These are phyloP conservation scores for Medicago ruthenica DNA, from an alignment of 306 rosid genomes.

Conservation along the genomic window DNA sequence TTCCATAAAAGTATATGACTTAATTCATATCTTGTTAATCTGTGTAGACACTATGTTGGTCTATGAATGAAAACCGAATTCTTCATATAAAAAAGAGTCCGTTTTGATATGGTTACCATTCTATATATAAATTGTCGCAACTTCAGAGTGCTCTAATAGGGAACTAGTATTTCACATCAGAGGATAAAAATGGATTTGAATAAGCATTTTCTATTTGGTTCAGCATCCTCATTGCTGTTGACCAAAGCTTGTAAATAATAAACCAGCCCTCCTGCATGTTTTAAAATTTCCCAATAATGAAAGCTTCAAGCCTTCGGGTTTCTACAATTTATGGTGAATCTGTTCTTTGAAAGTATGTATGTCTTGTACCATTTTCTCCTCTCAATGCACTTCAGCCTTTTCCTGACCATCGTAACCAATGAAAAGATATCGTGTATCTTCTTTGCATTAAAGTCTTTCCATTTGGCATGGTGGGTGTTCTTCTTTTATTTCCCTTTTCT, in stretches of 20 bases:
- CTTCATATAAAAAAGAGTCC: neutral
- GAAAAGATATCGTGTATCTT: too few relatives aligned
- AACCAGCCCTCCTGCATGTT: neutral
- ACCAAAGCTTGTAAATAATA: slow-evolving; percentile 13
- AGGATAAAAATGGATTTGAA: slow-evolving; percentile 28
- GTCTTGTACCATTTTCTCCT: slow-evolving; percentile 20
- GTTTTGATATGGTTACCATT: neutral
- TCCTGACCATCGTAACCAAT: too few relatives aligned
- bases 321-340: slow-evolving; percentile 31
- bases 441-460: too few relatives aligned
- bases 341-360: slow-evolving; percentile 22
- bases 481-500: neutral
- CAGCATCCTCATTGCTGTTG: slow-evolving; percentile 8
- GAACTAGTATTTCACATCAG: slow-evolving; percentile 25
- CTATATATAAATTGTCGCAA: neutral
- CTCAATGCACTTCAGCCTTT: neutral
- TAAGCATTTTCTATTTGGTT: slow-evolving; percentile 38
- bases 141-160: slow-evolving; percentile 13
- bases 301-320: slow-evolving; percentile 20
- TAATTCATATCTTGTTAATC: neutral
- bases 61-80: slow-evolving; percentile 8
- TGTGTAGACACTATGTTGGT: slow-evolving; percentile 20
- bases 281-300: slow-evolving; percentile 10
- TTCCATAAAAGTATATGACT: neutral
- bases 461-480: too few relatives aligned